Percentiles rank a stretch among this genome's conserved stretches.
These are phyloP conservation scores for Eutrema japonicum DNA, from an alignment of 345 rosid genomes.

Conservation along the genomic window DNA sequence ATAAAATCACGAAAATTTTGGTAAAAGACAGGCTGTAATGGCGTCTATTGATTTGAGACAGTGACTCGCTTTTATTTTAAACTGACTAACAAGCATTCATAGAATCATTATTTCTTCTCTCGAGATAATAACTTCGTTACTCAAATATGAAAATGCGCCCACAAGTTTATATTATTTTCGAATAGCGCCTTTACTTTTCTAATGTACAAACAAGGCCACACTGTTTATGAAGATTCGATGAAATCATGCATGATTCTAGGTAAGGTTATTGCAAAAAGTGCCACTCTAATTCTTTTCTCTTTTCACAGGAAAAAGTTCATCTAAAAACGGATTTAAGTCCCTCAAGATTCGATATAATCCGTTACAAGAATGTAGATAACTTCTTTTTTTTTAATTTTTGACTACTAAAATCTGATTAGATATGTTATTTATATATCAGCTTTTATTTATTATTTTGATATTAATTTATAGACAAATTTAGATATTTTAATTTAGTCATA, in stretches of 20 bases:
- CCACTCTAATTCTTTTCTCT: background rate
- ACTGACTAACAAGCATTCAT: constrained; percentile 21
- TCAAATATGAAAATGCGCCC: constrained; percentile 15
- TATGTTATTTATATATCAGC: background rate
- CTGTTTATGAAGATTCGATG: background rate
- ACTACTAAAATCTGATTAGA: background rate
- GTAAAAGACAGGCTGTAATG: constrained; percentile 27
- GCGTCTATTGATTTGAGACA: background rate
- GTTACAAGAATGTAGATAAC: background rate
- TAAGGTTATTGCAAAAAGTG: constrained; percentile 5
- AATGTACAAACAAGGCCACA: background rate
- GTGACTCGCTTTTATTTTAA: constrained; percentile 20
- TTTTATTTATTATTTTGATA: background rate
- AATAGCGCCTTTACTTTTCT: background rate
- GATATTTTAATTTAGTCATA: background rate
- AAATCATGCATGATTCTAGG: constrained; percentile 4
- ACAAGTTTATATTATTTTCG: background rate
- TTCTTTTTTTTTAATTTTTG: background rate
- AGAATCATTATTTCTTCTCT: background rate
- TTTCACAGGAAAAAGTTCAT: background rate
- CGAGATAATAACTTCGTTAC: constrained; percentile 5
- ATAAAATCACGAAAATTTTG: background rate
- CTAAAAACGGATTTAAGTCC: background rate
- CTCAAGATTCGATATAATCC: background rate
- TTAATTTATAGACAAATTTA: background rate